Base-by-base conservation (phyloP, 148 eudicot species). In the Arbutus unedo region DNA sequence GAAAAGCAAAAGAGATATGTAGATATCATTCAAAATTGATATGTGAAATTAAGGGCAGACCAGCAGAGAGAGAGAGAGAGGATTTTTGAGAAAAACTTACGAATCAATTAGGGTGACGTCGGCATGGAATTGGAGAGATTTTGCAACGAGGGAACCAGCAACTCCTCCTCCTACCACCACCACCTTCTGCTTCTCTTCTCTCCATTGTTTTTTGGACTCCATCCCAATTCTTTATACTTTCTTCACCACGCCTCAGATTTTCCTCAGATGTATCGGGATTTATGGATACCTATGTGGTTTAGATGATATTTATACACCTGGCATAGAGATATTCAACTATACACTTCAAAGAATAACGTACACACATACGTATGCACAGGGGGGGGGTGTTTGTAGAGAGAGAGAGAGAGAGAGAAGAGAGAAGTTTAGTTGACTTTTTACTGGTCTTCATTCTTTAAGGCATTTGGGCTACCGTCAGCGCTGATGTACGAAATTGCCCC, bases 121-220 rank as follows among this genome's bases (percentile, higher is more conserved):
- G 64, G 85, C 84, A 53, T 79, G 60, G 76, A 88, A 90, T 43
- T 91, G 94, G 31, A 91, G 90, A 76, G 84, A 81, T 71, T 88
- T 91, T 16, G 92, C 94, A 81, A 90, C 53, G 70, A 89, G 82
- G 23, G 94, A 90, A 25, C 94, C 94, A 3, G 90, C 92, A 0
- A 91, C 87, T 62, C 94, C 94, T 14, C 94, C 94, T 44, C 94
- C 94, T 0, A 91, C 80, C 60, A 91, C 91, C 80, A 89, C 94
- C 82, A 91, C 92, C 70, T 88, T 85, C 73, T 78, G 84, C 66
- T 19, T 50, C 48, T 67, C 45, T 53, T 85, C 82, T 18, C 67
- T 84, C 21, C 56, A 15, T 79, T 79, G 68, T 73, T 73, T 21
- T 10, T 66, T 47, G 51, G 16, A 31, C 38, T 31, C 25, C 41